Base-by-base conservation (phyloP, 768 basidiomycete genomes). In the Amylocystis lapponica region DNA sequence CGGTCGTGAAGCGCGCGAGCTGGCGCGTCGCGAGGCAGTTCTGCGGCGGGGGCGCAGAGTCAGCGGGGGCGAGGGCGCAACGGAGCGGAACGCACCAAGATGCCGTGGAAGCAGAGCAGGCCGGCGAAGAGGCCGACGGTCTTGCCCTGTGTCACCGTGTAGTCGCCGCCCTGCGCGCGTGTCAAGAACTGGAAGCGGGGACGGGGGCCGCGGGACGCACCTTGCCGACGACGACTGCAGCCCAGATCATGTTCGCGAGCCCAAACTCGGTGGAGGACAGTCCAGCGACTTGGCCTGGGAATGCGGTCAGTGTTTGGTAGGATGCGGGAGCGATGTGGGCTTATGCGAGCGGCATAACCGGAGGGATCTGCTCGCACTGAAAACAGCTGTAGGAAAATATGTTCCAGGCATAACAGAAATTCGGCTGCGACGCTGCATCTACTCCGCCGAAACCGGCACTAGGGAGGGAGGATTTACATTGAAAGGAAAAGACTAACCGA, bases 181-280 rank as follows among this genome's bases (percentile, higher is more conserved):
- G 21, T 36, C 33, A 22, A 44, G 38, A 30, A 25, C 34, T 9
- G 27, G 23, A 17, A 46, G 31, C 34, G 17, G 23, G 47, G 44
- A n/a, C 10, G 32, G 4, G 39, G 57, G 27, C 42, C 67, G 29
- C 37, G 8, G 20, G 26, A 50, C 41, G 12, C 21, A 61, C 79
- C 56, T 69, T 76, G 43, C 73, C 79, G 37, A 86, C 62, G 17
- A 70, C 73, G 25, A 81, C 82, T 4, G 86, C 87, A 17, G 80
- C 79, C 68, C 82, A 75, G 30, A 86, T 83, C 85, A 86, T 88
- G 56, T 72, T 75, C 19, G 83, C 71, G 19, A 87, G 70, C 22
- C 87, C 87, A 55, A 87, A 91, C 61, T 91, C 87, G 0, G 87
- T 91, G 2, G 85, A 89, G 6, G 89, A 84, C 37, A 91, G 70